phyloP scores from a whole-genome alignment of 1,284 basidiomycete genomes.

The Neolentinus lepideus region DNA sequence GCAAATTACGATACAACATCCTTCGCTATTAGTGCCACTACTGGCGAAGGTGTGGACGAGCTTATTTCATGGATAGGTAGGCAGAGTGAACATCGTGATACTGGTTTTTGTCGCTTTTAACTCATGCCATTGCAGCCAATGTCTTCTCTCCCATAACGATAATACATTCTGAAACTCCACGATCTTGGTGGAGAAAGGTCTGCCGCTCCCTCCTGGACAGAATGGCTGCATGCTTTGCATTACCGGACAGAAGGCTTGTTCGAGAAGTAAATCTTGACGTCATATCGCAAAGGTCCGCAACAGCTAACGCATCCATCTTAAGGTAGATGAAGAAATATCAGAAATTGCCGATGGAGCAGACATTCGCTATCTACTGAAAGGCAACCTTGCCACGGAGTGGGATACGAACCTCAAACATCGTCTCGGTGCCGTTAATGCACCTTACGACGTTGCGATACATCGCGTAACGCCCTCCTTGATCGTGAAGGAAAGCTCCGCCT shows the following conservation, averaged over 20 bases:
- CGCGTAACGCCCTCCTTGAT: not conserved
- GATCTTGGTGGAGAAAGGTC: not conserved
- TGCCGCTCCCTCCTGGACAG: not conserved
- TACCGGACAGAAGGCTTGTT: not conserved
- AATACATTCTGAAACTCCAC: not conserved
- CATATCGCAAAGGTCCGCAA: not conserved
- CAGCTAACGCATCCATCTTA: not conserved
- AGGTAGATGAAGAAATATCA: not conserved
- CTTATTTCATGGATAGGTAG: not conserved
- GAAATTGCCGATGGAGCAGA: not conserved
- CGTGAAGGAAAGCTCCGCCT: not conserved
- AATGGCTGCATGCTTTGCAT: not conserved
- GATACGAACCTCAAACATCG: not conserved
- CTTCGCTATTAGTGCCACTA: not conserved
- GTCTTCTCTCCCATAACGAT: not conserved
- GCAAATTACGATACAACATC: not conserved
- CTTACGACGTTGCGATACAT: not conserved
- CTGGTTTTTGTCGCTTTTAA: not conserved
- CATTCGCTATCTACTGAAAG: not conserved
- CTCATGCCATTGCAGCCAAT: not conserved
- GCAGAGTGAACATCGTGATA: not conserved
- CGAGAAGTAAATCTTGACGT: not conserved
- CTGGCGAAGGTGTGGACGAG: not conserved
- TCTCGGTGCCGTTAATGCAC: not conserved
- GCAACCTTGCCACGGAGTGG: not conserved